Conservation (phyloP, 1,284 basidiomycete genomes). For the Trichosporon asahii region DNA sequence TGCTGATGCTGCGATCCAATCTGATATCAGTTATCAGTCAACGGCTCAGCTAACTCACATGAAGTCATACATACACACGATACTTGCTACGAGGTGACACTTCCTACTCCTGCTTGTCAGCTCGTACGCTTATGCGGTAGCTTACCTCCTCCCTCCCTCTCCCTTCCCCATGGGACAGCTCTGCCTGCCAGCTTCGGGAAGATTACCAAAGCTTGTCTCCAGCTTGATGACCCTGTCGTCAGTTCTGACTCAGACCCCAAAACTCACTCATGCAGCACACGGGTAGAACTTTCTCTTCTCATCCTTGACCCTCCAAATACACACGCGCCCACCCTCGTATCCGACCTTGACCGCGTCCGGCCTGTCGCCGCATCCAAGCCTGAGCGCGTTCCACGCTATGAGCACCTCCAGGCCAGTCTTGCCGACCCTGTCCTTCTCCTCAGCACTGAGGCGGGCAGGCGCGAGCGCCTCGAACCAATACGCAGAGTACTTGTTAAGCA, state of each 20-base stretch:
- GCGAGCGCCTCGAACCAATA: not conserved
- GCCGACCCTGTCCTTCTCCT: not conserved
- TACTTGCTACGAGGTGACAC: not conserved
- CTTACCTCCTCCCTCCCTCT: not conserved
- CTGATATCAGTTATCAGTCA: not conserved
- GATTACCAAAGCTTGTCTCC: not conserved
- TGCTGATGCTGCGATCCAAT: not conserved
- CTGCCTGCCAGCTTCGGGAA: not conserved
- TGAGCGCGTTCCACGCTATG: not conserved
- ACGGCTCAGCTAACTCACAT: not conserved
- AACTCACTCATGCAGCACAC: not conserved
- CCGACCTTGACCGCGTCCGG: not conserved
- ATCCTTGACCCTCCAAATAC: not conserved
- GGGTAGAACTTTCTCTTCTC: not conserved
- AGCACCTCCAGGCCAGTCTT: not conserved
- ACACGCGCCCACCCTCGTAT: not conserved
- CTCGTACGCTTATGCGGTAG: not conserved
- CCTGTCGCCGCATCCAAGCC: not conserved
- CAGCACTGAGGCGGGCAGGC: not conserved
- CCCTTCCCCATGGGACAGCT: not conserved
- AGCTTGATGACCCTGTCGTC: not conserved
- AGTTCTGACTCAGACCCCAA: not conserved
- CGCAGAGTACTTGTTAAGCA: constrained; percentile 3
- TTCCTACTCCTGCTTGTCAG: not conserved
- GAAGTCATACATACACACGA: not conserved